Conservation (phyloP, 495 filamentous ascomycete genomes). For the Podospora bellae-mahoneyi region DNA sequence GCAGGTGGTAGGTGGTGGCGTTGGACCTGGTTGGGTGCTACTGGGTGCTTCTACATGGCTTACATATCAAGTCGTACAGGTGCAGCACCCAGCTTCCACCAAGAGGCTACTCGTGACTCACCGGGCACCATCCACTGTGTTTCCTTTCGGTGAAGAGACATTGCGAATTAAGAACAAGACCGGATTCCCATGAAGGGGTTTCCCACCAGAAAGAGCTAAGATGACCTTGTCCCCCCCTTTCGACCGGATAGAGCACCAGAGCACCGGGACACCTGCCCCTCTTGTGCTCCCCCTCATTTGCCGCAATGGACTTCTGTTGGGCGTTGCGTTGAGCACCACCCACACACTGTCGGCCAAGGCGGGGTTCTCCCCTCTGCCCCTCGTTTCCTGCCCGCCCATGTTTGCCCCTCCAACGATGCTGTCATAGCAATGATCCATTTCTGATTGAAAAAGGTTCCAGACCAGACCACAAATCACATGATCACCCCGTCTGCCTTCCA, state of each 20-base stretch:
- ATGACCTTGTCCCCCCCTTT: conserved; percentile 1
- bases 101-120: not conserved
- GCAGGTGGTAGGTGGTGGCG: not conserved
- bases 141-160: not conserved
- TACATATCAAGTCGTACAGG: not conserved
- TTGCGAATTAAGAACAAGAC: not conserved
- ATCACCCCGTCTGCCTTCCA: not conserved
- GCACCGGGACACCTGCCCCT: not conserved
- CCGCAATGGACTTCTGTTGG: not conserved
- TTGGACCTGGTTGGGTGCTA: not conserved
- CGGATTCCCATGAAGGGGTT: not conserved
- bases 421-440: not conserved
- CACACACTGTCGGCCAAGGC: not conserved
- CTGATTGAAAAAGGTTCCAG: not conserved
- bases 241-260: not conserved
- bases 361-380: not conserved
- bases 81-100: not conserved
- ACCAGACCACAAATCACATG: not conserved
- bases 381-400: not conserved
- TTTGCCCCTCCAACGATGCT: conserved; percentile 6
- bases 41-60: conserved; percentile 7
- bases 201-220: not conserved
- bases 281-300: not conserved
- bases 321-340: not conserved
- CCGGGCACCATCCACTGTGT: not conserved